A percentile compares a stretch with the other conserved stretches of the same genome.
phyloP scores from a whole-genome alignment of 805 yeast genomes.

The Wickerhamiella qilinensis region DNA sequence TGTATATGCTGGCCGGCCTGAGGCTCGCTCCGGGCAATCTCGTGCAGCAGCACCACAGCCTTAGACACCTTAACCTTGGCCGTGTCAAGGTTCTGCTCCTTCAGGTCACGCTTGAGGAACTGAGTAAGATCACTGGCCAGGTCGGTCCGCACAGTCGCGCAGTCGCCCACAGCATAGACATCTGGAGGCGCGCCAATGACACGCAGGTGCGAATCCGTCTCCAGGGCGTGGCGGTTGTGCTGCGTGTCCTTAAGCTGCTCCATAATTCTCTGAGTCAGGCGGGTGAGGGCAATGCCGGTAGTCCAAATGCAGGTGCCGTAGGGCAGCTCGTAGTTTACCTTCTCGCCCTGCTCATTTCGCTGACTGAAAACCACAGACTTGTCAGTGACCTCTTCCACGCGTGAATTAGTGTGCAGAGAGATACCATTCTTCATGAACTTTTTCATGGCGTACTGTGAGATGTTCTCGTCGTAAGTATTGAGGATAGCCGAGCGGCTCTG shows the following conservation, averaged over 20 bases:
- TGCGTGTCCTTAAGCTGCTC: conserved; percentile 32
- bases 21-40: conserved; percentile 12
- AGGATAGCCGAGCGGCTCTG: conserved; percentile 53
- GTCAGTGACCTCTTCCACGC: conserved; percentile 41
- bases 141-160: conserved; percentile 48
- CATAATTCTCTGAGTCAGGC: conserved; percentile 41
- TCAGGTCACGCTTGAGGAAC: conserved; percentile 28
- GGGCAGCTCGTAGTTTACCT: conserved; percentile 32
- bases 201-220: conserved; percentile 57
- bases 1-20: conserved; percentile 13
- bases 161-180: conserved; percentile 59
- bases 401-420: conserved; percentile 45
- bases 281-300: conserved; percentile 56
- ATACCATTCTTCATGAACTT: conserved; percentile 47
- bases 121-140: conserved; percentile 39
- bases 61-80: conserved; percentile 7
- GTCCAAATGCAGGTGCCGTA: conserved; percentile 63
- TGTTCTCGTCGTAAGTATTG: conserved; percentile 51
- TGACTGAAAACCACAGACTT: conserved; percentile 45
- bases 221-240: conserved; percentile 52
- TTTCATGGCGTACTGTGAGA: conserved; percentile 47
- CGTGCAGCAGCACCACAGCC: conserved; percentile 8
- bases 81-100: conserved; percentile 26
- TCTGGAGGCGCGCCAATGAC: conserved; percentile 52
- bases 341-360: conserved; percentile 28